Evolutionary conservation across 2,329 filamentous ascomycete genomes (phyloP), one percentile per base, ranked within the genome.

Genomic region (Cladosporium velox): DNA sequence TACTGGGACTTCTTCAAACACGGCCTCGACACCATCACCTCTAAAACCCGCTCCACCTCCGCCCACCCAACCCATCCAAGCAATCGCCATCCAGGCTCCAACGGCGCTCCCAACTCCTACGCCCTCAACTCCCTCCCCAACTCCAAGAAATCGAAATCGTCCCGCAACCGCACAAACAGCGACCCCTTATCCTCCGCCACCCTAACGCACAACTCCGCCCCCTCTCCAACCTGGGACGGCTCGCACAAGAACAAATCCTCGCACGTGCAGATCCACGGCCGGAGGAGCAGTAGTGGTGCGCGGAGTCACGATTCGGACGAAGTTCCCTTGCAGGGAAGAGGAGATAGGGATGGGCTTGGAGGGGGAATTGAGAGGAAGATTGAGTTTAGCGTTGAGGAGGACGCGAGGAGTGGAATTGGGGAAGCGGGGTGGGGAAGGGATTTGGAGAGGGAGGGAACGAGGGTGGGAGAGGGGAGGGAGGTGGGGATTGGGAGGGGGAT

Each of bases 1-100:
- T 65, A 65, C 57, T 65, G 26, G 11, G 64, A 65, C 21, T 60
- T 59, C 44, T 60, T 65, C 64, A 52, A 41, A 18, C 55, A 49
- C 24, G 34, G 55, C 47, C 44, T 65, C 34, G 47, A 59, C 57
- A 60, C 14, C 55, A n/a, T 65, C 55, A 30, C 64, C 30, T 41
- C 44, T 44, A 41, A 55, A 30, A 59, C 55, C 54, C 38, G 51
- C 49, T 38, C 34, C 15, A 51, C 21, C 30, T 21, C 52, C 28
- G 52, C 28, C 30, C 10, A 47, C 41, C 41, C 32, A 35, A 59
- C 28, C 30, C 10, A 47, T n/a, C 41, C 32, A 35, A 59, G n/a
- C 34, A 24, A 47, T 12, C 32, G 30, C 52, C 21, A 21, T 10
- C 26, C 32, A 38, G 34, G 34, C 12, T 14, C 34, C 11, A 15